Percentiles rank a stretch among this genome's conserved stretches.
Conservation (phyloP, 2,329 filamentous ascomycete genomes). For the Trichothecium roseum region DNA sequence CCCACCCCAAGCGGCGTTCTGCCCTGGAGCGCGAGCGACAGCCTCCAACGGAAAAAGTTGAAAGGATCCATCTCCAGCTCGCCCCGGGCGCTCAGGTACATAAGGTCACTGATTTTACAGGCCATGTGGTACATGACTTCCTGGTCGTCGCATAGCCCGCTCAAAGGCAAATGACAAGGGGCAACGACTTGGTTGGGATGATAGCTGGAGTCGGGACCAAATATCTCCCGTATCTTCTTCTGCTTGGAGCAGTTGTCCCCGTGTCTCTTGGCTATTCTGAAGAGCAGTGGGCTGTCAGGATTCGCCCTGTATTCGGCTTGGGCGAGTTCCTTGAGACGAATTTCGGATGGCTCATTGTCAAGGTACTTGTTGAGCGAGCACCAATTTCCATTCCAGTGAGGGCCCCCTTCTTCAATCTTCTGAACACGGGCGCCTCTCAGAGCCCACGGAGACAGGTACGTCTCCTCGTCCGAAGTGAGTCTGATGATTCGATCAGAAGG, state of each 20-base stretch:
- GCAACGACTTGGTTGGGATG: slow-evolving; percentile 27
- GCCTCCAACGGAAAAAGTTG: slow-evolving; percentile 26
- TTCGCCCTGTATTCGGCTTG: slow-evolving; percentile 2
- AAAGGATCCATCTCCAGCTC: slow-evolving; percentile 24
- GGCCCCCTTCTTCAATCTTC: slow-evolving; percentile 15
- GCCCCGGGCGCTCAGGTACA: slow-evolving; percentile 11
- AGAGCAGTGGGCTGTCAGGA: slow-evolving; percentile 3
- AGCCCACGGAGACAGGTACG: slow-evolving; percentile 13
- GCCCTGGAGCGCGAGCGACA: slow-evolving; percentile 10
- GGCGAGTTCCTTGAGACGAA: slow-evolving; percentile 8
- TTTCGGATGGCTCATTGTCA: slow-evolving; percentile 12
- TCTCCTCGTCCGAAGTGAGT: slow-evolving; percentile 11
- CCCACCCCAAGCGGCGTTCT: not conserved
- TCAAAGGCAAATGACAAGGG: slow-evolving; percentile 18
- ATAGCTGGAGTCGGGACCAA: slow-evolving; percentile 14
- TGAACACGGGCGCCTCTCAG: slow-evolving; percentile 16
- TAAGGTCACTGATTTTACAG: slow-evolving; percentile 20
- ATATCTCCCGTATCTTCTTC: slow-evolving; percentile 22
- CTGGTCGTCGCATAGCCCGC: slow-evolving; percentile 21
- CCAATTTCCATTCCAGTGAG: slow-evolving; percentile 21
- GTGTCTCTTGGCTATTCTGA: slow-evolving; percentile 12
- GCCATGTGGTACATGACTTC: slow-evolving; percentile 24
- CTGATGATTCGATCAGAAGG: slow-evolving; percentile 9
- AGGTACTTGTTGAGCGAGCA: slow-evolving; percentile 17
- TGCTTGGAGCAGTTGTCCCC: slow-evolving; percentile 21